Evolutionary conservation across 1,284 basidiomycete species (phyloP).

Genomic region (Pseudozyma flocculosa): DNA sequence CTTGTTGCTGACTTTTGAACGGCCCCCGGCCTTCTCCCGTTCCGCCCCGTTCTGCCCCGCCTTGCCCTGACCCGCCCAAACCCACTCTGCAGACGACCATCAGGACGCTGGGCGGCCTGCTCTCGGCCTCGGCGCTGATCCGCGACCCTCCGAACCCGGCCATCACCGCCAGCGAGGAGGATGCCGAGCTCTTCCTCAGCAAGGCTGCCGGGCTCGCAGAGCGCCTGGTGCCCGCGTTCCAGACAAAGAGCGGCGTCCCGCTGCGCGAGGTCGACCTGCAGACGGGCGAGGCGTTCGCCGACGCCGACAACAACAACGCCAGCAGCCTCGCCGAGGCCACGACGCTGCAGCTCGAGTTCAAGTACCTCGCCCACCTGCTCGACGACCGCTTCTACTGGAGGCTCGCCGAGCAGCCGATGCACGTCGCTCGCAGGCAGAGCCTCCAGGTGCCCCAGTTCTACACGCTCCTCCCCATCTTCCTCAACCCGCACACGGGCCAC

Average conservation of each 20-base stretch:
- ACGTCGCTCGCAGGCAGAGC: slow-evolving; percentile 29
- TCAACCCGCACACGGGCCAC: slow-evolving; percentile 68
- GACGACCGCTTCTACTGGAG: slow-evolving; percentile 78
- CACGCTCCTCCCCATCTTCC: slow-evolving; percentile 80
- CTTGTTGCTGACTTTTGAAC: too few relatives aligned
- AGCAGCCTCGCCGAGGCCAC: slow-evolving; percentile 70
- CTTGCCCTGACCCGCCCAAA: too few relatives aligned
- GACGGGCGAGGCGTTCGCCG: slow-evolving; percentile 67
- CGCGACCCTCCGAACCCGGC: slow-evolving; percentile 33
- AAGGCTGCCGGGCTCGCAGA: slow-evolving; percentile 71
- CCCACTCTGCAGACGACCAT: slow-evolving; percentile 71
- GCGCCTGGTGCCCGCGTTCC: slow-evolving; percentile 79
- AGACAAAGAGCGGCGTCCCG: slow-evolving; percentile 72
- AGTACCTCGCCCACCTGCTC: slow-evolving; percentile 79
- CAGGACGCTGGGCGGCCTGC: slow-evolving; percentile 75
- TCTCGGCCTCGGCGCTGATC: slow-evolving; percentile 66
- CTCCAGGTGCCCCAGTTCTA: slow-evolving; percentile 61
- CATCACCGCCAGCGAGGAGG: slow-evolving; percentile 29
- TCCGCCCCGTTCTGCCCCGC: too few relatives aligned
- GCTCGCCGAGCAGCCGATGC: slow-evolving; percentile 66
- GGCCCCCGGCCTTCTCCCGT: too few relatives aligned
- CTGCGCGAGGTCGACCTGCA: slow-evolving; percentile 76
- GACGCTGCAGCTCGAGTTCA: slow-evolving; percentile 63
- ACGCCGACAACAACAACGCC: slow-evolving; percentile 68
- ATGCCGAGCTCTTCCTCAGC: slow-evolving; percentile 49